Conservation (phyloP, 2,329 filamentous ascomycete genomes). For the Ceratocystis colombiana region DNA sequence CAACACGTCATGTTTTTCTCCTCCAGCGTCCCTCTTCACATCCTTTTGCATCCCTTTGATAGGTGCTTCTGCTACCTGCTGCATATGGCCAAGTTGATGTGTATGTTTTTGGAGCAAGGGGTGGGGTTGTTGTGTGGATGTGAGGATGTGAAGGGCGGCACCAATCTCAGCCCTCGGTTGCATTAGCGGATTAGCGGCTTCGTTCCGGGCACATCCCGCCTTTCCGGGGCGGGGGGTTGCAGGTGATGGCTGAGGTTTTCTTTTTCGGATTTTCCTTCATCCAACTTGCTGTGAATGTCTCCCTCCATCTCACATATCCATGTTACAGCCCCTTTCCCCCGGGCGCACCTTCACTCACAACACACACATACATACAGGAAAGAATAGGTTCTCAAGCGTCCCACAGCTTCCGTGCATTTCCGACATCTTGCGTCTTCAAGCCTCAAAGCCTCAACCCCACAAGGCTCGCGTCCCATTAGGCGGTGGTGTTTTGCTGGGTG, state of each 20-base stretch:
- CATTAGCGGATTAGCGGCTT: slow-evolving; percentile 6
- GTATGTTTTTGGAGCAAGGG: background rate
- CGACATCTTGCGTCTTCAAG: background rate
- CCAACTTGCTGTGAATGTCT: background rate
- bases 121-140: background rate
- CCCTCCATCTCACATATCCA: background rate
- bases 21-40: background rate
- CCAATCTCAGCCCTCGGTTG: background rate
- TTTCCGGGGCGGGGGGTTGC: slow-evolving; percentile 1
- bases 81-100: background rate
- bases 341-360: too few relatives aligned
- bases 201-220: background rate
- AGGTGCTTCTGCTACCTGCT: background rate
- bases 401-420: background rate
- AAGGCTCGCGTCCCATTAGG: too few relatives aligned
- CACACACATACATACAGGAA: background rate
- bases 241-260: background rate
- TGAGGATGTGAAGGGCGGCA: background rate
- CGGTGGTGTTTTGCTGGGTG: background rate
- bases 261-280: background rate
- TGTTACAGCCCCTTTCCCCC: background rate
- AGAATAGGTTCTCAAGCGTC: background rate
- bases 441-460: background rate
- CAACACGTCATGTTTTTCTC: background rate
- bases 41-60: background rate